A percentile compares a stretch with the other conserved stretches of the same genome.
Evolutionary conservation across 306 rosid genomes (phyloP).

Genomic region (Lupinus albus): DNA sequence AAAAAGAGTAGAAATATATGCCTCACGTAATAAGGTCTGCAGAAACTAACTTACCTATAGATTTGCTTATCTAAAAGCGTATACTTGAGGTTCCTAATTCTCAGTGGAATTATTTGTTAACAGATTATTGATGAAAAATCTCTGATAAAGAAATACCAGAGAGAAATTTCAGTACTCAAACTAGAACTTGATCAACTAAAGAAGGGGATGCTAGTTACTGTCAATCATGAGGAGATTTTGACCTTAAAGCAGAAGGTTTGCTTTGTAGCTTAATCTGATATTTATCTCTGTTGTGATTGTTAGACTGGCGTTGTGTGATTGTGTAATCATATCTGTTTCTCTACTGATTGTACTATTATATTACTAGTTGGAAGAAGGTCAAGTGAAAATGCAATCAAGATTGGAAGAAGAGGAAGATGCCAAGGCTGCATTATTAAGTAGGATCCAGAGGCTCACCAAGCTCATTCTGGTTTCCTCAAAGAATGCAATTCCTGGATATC

Average conservation of each 20-base stretch:
- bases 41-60: conserved; percentile 24
- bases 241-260: conserved; percentile 83
- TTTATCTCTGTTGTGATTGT: conserved; percentile 29
- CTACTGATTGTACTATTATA: conserved; percentile 20
- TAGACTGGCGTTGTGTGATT: conserved; percentile 18
- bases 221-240: conserved; percentile 87
- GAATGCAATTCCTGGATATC: conserved; percentile 83
- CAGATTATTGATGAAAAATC: conserved; percentile 99
- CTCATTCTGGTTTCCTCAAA: conserved; percentile 97
- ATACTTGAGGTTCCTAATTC: conserved; percentile 30
- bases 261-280: conserved; percentile 33
- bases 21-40: conserved; percentile 91
- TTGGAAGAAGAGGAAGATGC: conserved; percentile 99
- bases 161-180: conserved; percentile 90
- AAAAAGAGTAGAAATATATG: conserved; percentile 93
- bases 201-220: conserved; percentile 79
- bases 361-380: conserved; percentile 94
- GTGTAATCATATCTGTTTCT: conserved; percentile 25
- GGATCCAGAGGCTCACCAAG: conserved; percentile 97
- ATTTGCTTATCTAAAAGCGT: conserved; percentile 28
- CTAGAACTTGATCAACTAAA: conserved; percentile 92
- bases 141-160: conserved; percentile 93
- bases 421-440: conserved; percentile 98
- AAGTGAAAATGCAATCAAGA: conserved; percentile 97
- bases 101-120: conserved; percentile 33